Percentiles rank a stretch among this genome's conserved stretches.
These are phyloP conservation scores for Hanseniaspora osmophila DNA, from an alignment of 805 yeast genomes.

Conservation along the genomic window DNA sequence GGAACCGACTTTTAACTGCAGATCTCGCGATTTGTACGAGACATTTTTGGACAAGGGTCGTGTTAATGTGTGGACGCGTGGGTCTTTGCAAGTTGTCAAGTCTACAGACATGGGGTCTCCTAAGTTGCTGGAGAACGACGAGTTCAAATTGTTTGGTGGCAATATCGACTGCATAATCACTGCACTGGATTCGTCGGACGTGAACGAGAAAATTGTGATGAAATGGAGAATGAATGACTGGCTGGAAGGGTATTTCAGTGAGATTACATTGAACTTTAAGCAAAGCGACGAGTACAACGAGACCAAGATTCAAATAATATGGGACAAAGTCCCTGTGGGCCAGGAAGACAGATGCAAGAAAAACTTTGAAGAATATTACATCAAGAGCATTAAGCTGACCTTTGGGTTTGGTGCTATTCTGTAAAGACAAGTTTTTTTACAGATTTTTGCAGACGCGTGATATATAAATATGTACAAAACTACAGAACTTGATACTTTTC, in stretches of 20 bases:
- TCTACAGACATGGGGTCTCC: conserved; percentile 29
- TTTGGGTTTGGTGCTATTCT: conserved; percentile 94
- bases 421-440: conserved; percentile 18
- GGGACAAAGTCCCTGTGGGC: conserved; percentile 88
- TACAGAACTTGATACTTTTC: too few relatives aligned
- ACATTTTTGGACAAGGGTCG: conserved; percentile 67
- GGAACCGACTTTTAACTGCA: conserved; percentile 69
- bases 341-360: conserved; percentile 78
- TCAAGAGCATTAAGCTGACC: conserved; percentile 75
- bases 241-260: conserved; percentile 74
- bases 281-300: conserved; percentile 62
- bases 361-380: conserved; percentile 81
- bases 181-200: conserved; percentile 29
- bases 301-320: conserved; percentile 63
- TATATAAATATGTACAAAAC: too few relatives aligned
- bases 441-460: too few relatives aligned
- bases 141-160: conserved; percentile 72
- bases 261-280: conserved; percentile 47
- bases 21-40: conserved; percentile 71
- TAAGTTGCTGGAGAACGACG: conserved; percentile 37
- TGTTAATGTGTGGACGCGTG: conserved; percentile 81
- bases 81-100: conserved; percentile 26
- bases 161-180: conserved; percentile 61
- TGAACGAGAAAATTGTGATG: conserved; percentile 48
- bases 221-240: conserved; percentile 83